phyloP scores from a whole-genome alignment of 371 early-diverging fungal genomes.

The Haplosporangium sp. region DNA sequence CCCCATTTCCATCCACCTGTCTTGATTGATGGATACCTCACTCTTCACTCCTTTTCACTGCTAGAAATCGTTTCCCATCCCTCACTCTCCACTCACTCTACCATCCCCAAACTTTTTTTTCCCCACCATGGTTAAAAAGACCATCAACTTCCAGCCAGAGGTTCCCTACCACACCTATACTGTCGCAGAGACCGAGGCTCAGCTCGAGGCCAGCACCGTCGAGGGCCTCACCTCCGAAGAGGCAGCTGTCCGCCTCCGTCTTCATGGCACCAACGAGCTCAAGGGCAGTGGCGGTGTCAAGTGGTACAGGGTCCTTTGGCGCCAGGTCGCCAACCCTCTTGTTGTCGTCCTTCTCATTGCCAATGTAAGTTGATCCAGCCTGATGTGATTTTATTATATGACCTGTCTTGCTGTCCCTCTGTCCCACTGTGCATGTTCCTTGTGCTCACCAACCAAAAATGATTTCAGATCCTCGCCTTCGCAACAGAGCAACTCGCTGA shows the following conservation, averaged over 20 bases:
- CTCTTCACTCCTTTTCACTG: not conserved
- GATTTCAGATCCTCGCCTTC: conserved; percentile 67
- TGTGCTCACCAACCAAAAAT: too few species aligned
- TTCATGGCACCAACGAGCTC: conserved; percentile 83
- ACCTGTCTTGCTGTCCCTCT: not conserved
- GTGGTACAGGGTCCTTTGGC: conserved; percentile 77
- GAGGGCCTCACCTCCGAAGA: conserved; percentile 74
- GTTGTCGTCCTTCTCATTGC: conserved; percentile 83
- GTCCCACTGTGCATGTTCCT: not conserved
- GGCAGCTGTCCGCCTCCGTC: conserved; percentile 61
- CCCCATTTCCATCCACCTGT: not conserved
- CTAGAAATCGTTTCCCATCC: too few species aligned
- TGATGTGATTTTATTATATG: not conserved
- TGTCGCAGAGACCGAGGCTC: conserved; percentile 61
- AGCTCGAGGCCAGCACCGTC: conserved; percentile 64
- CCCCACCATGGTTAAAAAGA: conserved; percentile 40
- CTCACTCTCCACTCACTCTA: not conserved
- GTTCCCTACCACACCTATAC: conserved; percentile 61
- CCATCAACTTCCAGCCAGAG: conserved; percentile 55
- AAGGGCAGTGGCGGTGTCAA: conserved; percentile 70
- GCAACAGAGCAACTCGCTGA: conserved; percentile 75
- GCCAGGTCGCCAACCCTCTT: conserved; percentile 87
- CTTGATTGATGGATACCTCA: not conserved
- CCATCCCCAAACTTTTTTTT: not conserved
- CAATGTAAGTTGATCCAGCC: conserved; percentile 64